A percentile compares a stretch with the other conserved stretches of the same genome.
These are phyloP conservation scores for Podospora comata DNA, from an alignment of 495 filamentous ascomycete species.

Conservation along the genomic window DNA sequence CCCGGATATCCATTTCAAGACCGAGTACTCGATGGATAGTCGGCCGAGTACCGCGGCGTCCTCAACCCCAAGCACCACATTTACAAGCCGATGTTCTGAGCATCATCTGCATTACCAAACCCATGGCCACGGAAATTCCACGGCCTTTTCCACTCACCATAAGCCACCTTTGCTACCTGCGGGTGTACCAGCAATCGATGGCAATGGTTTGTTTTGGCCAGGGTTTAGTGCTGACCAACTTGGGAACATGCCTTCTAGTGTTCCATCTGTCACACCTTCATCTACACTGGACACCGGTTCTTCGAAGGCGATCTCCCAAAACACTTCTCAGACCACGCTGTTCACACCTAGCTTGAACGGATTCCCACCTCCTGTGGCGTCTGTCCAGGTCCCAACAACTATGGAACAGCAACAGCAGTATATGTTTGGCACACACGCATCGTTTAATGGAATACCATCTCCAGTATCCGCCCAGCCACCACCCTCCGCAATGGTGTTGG, in stretches of 20 bases:
- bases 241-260: conserved; percentile 24
- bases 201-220: conserved; percentile 27
- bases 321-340: conserved; percentile 32
- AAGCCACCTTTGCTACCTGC: conserved; percentile 17
- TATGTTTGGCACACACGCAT: conserved; percentile 20
- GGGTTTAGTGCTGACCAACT: conserved; percentile 15
- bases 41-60: conserved; percentile 26
- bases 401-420: conserved; percentile 17
- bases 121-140: conserved; percentile 10
- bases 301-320: conserved; percentile 24
- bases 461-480: conserved; percentile 9
- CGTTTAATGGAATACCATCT: conserved; percentile 12
- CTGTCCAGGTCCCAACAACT: conserved; percentile 10
- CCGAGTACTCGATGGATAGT: conserved; percentile 11
- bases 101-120: conserved; percentile 10
- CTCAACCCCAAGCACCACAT: conserved; percentile 15
- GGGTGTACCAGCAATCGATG: conserved; percentile 19
- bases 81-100: conserved; percentile 13
- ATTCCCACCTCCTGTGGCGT: conserved; percentile 15
- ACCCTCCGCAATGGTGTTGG: conserved; percentile 26
- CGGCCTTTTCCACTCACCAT: conserved; percentile 15
- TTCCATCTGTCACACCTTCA: conserved; percentile 26
- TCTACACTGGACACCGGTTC: conserved; percentile 23
- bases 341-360: conserved; percentile 18
- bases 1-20: conserved; percentile 19